phyloP scores from a whole-genome alignment of 2,329 filamentous ascomycete genomes.

The Zasmidium cellare region DNA sequence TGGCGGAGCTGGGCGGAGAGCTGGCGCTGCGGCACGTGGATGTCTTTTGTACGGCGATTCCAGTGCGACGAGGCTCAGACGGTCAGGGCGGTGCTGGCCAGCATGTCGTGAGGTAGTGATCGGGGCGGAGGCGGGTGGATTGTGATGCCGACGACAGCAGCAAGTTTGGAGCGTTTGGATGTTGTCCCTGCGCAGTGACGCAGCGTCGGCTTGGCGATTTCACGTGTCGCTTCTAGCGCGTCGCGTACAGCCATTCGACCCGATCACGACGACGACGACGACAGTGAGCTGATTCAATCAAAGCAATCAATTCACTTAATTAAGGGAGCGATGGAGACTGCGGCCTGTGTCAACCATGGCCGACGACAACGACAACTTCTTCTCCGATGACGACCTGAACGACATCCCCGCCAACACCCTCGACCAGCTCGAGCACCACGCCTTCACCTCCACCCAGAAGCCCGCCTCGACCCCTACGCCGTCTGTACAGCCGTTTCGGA shows the following conservation, averaged over 20 bases:
- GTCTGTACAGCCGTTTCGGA: slow-evolving; percentile 12
- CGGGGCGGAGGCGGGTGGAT: neutral
- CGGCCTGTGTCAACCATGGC: slow-evolving; percentile 1
- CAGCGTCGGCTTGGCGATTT: too few species aligned
- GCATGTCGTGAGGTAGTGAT: neutral
- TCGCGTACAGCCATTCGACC: too few species aligned
- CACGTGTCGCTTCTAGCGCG: too few species aligned
- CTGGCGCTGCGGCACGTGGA: slow-evolving; percentile 6
- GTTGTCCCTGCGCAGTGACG: too few species aligned
- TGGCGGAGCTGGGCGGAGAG: slow-evolving; percentile 6
- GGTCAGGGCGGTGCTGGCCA: neutral
- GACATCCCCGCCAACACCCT: slow-evolving; percentile 47
- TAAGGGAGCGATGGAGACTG: slow-evolving; percentile 1
- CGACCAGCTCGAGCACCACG: slow-evolving; percentile 46
- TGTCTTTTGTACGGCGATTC: neutral
- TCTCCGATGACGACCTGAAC: slow-evolving; percentile 48
- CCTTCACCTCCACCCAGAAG: slow-evolving; percentile 44
- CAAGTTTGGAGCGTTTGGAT: too few species aligned
- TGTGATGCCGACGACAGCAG: too few species aligned
- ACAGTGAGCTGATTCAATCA: too few species aligned
- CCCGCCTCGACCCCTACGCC: slow-evolving; percentile 8
- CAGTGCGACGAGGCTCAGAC: neutral
- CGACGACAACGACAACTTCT: slow-evolving; percentile 46
- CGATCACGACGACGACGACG: too few species aligned
- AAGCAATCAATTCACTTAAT: too few species aligned